These are phyloP conservation scores for Brassica juncea DNA, from an alignment of 345 rosid species.

Conservation along the genomic window DNA sequence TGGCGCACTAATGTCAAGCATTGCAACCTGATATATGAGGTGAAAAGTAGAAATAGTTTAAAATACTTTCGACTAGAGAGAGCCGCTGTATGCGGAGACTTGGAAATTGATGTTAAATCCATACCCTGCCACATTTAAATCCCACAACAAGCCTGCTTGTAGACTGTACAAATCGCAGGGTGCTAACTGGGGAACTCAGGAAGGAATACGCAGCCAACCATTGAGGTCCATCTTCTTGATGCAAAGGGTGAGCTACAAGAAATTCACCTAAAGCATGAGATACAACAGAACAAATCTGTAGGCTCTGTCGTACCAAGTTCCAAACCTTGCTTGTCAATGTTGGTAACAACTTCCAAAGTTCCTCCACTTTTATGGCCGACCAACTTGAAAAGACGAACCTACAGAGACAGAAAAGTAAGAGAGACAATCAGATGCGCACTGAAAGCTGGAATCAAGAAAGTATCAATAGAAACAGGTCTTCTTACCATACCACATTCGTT, in stretches of 20 bases:
- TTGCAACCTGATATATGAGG: slow-evolving; percentile 67
- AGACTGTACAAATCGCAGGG: slow-evolving; percentile 53
- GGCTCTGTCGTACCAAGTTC: too few relatives aligned
- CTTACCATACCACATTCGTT: slow-evolving; percentile 73
- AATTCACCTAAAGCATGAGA: slow-evolving; percentile 25
- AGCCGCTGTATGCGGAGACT: slow-evolving; percentile 5
- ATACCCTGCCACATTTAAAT: slow-evolving; percentile 75
- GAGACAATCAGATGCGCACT: slow-evolving; percentile 32
- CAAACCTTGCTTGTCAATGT: slow-evolving; percentile 66
- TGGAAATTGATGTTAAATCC: slow-evolving; percentile 29
- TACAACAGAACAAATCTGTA: not conserved
- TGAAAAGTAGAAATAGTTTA: slow-evolving; percentile 28
- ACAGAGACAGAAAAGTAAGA: slow-evolving; percentile 33
- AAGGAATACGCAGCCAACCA: slow-evolving; percentile 69
- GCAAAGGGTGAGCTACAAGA: slow-evolving; percentile 60
- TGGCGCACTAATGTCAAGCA: slow-evolving; percentile 61
- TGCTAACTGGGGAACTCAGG: slow-evolving; percentile 57
- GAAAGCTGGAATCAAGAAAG: slow-evolving; percentile 19
- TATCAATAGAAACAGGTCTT: slow-evolving; percentile 34
- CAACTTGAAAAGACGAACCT: slow-evolving; percentile 67
- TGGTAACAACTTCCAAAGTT: slow-evolving; percentile 60
- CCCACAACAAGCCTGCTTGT: slow-evolving; percentile 74
- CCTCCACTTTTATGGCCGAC: slow-evolving; percentile 47
- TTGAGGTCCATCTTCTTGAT: slow-evolving; percentile 61
- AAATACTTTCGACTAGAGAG: slow-evolving; percentile 14